Evolutionary conservation across 139 green algal genomes (phyloP).

Genomic region (Tetraselmis chui): DNA sequence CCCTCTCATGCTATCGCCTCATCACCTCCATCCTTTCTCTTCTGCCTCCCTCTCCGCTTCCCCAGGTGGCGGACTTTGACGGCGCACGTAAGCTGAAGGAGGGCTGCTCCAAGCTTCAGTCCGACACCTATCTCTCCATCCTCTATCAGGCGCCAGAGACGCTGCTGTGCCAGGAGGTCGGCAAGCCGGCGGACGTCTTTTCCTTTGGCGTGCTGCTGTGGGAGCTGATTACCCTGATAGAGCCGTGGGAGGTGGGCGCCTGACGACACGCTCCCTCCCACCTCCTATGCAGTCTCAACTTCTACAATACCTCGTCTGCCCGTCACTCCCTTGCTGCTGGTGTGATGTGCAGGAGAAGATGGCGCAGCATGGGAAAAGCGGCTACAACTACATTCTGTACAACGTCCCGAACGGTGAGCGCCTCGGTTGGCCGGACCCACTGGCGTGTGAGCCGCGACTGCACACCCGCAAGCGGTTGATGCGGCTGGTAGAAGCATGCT

Average conservation of each 20-base stretch:
- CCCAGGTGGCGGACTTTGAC: not conserved
- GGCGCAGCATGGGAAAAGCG: not conserved
- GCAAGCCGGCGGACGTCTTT: slow-evolving; percentile 41
- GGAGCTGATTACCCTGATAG: slow-evolving; percentile 39
- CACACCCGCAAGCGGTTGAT: not conserved
- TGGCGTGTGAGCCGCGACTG: not conserved
- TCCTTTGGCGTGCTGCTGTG: slow-evolving; percentile 31
- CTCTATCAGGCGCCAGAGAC: slow-evolving; percentile 35
- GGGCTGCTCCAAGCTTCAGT: not conserved
- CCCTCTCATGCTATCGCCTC: not conserved
- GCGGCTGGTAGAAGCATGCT: not conserved
- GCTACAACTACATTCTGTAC: not conserved
- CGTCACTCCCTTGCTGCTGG: no score
- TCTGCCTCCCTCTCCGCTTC: no score
- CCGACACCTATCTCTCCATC: not conserved
- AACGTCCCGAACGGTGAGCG: not conserved
- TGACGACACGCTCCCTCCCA: not conserved
- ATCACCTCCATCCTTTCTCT: no score
- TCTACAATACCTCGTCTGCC: no score
- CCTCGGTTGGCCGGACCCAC: not conserved
- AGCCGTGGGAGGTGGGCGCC: slow-evolving; percentile 16
- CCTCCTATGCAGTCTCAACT: no score
- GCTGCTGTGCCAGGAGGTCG: slow-evolving; percentile 32
- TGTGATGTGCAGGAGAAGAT: not conserved
- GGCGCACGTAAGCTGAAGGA: not conserved